A percentile compares a stretch with the other conserved stretches of the same genome.
These are phyloP conservation scores for Taxillus chinensis DNA, from an alignment of 164 flowering plant species.

Conservation along the genomic window DNA sequence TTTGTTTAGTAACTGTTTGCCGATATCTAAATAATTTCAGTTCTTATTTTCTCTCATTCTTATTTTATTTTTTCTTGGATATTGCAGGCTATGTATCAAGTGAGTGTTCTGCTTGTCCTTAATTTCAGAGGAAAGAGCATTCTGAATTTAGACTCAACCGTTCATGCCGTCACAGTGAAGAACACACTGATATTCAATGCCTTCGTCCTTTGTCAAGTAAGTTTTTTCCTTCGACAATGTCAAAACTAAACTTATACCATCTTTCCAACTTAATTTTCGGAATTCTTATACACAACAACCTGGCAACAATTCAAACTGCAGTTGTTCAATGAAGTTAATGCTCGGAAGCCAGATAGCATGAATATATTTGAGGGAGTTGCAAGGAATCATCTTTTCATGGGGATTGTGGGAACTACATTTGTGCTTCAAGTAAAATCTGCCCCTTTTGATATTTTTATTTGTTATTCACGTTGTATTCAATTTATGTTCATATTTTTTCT, in stretches of 20 bases:
- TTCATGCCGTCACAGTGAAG: constrained; percentile 47
- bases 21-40: background rate
- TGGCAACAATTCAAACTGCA: constrained; percentile 17
- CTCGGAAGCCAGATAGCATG: constrained; percentile 82
- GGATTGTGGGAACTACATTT: constrained; percentile 51
- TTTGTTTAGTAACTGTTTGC: background rate
- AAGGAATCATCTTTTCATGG: constrained; percentile 67
- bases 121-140: constrained; percentile 54
- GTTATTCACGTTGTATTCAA: background rate
- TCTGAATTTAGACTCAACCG: constrained; percentile 21
- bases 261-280: background rate
- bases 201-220: constrained; percentile 86
- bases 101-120: constrained; percentile 64
- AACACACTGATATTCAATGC: constrained; percentile 88
- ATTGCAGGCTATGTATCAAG: constrained; percentile 87
- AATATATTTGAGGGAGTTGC: constrained; percentile 69
- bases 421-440: constrained; percentile 61
- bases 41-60: background rate
- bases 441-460: background rate
- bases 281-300: background rate
- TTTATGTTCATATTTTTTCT: background rate
- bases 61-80: background rate
- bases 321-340: constrained; percentile 90
- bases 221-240: constrained; percentile 1
- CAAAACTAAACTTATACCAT: background rate